phyloP scores from a whole-genome alignment of 2,329 filamentous ascomycete species.

The Fusarium tricinctum region DNA sequence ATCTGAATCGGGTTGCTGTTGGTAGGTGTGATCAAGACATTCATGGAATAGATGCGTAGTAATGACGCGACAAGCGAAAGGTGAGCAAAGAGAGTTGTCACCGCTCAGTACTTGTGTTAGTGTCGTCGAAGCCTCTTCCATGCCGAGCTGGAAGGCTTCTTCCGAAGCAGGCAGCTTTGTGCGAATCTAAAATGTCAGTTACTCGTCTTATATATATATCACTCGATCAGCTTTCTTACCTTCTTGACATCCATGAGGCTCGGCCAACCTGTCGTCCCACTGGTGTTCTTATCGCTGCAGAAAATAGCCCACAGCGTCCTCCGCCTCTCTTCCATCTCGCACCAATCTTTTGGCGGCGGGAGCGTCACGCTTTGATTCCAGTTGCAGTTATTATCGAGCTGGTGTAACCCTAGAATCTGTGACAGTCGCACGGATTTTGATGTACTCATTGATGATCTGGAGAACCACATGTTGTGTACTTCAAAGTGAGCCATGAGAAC shows the following conservation, averaged over 20 bases:
- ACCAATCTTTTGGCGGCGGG: constrained; percentile 81
- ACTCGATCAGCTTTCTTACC: constrained; percentile 47
- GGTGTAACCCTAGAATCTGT: constrained; percentile 85
- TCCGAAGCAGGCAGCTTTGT: constrained; percentile 83
- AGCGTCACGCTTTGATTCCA: constrained; percentile 76
- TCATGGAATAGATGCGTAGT: constrained; percentile 82
- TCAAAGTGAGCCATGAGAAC: constrained; percentile 79
- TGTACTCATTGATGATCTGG: constrained; percentile 83
- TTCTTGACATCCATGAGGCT: constrained; percentile 81
- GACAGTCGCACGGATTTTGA: constrained; percentile 77
- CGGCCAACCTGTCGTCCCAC: constrained; percentile 90
- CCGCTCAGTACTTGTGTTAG: constrained; percentile 73
- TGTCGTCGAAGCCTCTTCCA: constrained; percentile 70
- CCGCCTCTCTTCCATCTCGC: constrained; percentile 78
- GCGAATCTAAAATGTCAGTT: constrained; percentile 64
- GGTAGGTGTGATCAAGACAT: constrained; percentile 79
- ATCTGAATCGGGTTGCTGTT: constrained; percentile 71
- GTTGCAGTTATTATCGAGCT: constrained; percentile 73
- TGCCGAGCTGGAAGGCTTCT: constrained; percentile 76
- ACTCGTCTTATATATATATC: fast-evolving
- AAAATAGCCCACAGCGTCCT: constrained; percentile 87
- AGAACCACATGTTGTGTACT: constrained; percentile 85
- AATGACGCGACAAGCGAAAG: constrained; percentile 77
- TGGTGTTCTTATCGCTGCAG: constrained; percentile 82
- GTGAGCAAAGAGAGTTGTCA: constrained; percentile 65